Percentiles rank a stretch among this genome's conserved stretches.
Conservation (phyloP, 805 yeast species). For the Saccharomycopsis microspora region DNA sequence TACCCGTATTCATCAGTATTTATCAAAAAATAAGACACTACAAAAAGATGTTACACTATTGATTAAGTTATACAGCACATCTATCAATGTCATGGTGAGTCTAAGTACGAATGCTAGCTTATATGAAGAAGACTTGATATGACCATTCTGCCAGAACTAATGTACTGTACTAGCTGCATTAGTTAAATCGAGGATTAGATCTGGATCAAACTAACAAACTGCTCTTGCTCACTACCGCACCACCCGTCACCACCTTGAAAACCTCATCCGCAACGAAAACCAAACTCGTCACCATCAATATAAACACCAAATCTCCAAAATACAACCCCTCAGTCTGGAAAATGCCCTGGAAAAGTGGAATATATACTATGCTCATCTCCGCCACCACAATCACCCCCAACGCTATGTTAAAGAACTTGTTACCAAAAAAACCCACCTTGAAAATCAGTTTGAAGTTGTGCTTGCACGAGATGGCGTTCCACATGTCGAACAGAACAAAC, state of each 20-base stretch:
- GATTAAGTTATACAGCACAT: no score
- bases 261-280: conserved; percentile 82
- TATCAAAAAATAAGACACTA: no score
- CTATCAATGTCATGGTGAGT: no score
- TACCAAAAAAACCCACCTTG: conserved; percentile 64
- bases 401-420: conserved; percentile 88
- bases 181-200: no score
- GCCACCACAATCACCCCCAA: conserved; percentile 83
- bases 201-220: no score
- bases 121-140: no score
- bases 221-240: no score
- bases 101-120: no score
- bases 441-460: conserved; percentile 77
- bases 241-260: conserved; percentile 32
- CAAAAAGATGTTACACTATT: no score
- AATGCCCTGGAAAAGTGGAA: conserved; percentile 83
- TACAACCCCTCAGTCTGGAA: conserved; percentile 91
- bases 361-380: conserved; percentile 85
- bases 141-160: no score
- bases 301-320: conserved; percentile 54
- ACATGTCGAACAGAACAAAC: conserved; percentile 92
- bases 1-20: no score
- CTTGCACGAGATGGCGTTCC: conserved; percentile 90
- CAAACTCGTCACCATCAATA: conserved; percentile 56
- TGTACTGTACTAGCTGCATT: no score